These are phyloP conservation scores for Trichocladium uniseriatum DNA, from an alignment of 495 filamentous ascomycete genomes.

Conservation along the genomic window DNA sequence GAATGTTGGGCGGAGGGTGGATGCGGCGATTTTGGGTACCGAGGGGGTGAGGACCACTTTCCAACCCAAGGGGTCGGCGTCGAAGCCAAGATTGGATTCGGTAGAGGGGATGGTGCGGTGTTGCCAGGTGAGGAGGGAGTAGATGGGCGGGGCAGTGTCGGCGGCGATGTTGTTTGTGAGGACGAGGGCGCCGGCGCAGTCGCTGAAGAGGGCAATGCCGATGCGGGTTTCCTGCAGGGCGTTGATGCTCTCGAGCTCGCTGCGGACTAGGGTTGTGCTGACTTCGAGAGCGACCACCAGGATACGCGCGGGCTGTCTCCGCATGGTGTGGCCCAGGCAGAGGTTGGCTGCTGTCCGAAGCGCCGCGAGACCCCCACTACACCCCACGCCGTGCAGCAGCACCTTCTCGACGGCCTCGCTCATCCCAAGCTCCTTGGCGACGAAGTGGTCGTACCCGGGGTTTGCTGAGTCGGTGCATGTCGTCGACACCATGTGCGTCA, in stretches of 20 bases:
- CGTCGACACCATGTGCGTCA: slow-evolving; percentile 58
- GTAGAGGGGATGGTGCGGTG: slow-evolving; percentile 46
- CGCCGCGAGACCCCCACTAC: slow-evolving; percentile 54
- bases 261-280: slow-evolving; percentile 47
- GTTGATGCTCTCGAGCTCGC: slow-evolving; percentile 48
- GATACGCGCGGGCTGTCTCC: slow-evolving; percentile 44
- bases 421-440: slow-evolving; percentile 46
- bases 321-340: slow-evolving; percentile 45
- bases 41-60: slow-evolving; percentile 51
- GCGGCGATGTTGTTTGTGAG: slow-evolving; percentile 50
- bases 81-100: slow-evolving; percentile 49
- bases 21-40: slow-evolving; percentile 44
- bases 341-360: slow-evolving; percentile 54
- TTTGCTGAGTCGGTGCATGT: slow-evolving; percentile 61
- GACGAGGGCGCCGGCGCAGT: slow-evolving; percentile 52
- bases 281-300: slow-evolving; percentile 54
- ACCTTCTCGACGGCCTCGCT: slow-evolving; percentile 44
- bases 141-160: slow-evolving; percentile 41
- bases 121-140: slow-evolving; percentile 52
- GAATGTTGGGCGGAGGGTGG: slow-evolving; percentile 43
- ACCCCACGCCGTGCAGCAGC: slow-evolving; percentile 55
- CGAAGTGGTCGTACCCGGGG: slow-evolving; percentile 58
- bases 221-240: slow-evolving; percentile 46
- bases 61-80: slow-evolving; percentile 51
- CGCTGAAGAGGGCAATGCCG: slow-evolving; percentile 51